Evolutionary conservation across 2,329 filamentous ascomycete species (phyloP).

Genomic region (Fusarium algeriense): DNA sequence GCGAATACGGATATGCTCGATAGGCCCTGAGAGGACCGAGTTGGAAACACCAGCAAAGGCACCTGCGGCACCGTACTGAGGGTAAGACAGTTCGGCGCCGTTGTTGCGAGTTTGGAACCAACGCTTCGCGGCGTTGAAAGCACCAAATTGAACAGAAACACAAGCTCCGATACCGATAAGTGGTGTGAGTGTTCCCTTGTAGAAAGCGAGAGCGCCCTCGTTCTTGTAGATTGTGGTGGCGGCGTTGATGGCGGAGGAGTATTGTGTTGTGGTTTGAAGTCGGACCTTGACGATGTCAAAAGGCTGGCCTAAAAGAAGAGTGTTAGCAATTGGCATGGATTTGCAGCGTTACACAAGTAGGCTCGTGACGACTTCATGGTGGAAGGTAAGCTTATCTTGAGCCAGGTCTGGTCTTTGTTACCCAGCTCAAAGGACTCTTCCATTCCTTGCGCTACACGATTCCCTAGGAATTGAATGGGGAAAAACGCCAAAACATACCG

Average conservation of each 20-base stretch:
- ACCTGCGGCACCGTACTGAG: slow-evolving; percentile 89
- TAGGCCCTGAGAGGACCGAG: slow-evolving; percentile 86
- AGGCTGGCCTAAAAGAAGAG: slow-evolving; percentile 69
- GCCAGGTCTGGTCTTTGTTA: not conserved
- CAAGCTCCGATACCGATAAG: slow-evolving; percentile 96
- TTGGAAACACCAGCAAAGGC: slow-evolving; percentile 95
- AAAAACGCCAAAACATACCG: slow-evolving; percentile 63
- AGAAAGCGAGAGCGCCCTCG: slow-evolving; percentile 92
- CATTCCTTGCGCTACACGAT: slow-evolving; percentile 26
- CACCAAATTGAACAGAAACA: slow-evolving; percentile 98
- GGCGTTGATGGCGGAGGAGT: slow-evolving; percentile 82
- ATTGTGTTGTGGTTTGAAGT: slow-evolving; percentile 87
- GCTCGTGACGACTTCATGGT: slow-evolving; percentile 12
- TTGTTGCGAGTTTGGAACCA: slow-evolving; percentile 83
- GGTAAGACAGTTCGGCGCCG: slow-evolving; percentile 74
- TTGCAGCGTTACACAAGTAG: not conserved
- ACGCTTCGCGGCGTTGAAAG: slow-evolving; percentile 92
- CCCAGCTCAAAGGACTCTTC: slow-evolving; percentile 51
- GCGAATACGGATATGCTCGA: slow-evolving; percentile 96
- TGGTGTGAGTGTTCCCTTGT: slow-evolving; percentile 97
- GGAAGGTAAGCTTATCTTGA: slow-evolving; percentile 24
- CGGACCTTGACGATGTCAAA: slow-evolving; percentile 98
- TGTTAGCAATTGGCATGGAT: slow-evolving; percentile 11
- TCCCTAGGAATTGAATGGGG: not conserved
- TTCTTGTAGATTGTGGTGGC: slow-evolving; percentile 86